Conservation (phyloP, 2,329 filamentous ascomycete species). For the Fusarium verticillioides region DNA sequence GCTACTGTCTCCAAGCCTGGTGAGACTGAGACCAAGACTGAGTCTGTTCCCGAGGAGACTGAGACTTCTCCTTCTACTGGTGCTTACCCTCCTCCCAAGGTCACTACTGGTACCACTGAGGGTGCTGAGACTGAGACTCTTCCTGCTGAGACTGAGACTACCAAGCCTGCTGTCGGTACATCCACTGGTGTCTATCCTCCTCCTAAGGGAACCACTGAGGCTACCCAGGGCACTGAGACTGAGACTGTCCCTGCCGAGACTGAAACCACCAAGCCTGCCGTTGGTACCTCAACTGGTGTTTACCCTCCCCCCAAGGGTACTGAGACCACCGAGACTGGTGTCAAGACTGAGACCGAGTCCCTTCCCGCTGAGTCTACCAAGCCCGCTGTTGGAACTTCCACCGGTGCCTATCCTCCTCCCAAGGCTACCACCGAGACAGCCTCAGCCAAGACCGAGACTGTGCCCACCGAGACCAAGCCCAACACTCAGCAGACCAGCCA, state of each 20-base stretch:
- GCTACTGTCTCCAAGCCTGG: background rate
- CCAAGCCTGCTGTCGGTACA: background rate
- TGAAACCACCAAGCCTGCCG: background rate
- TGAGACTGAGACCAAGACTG: constrained; percentile 2
- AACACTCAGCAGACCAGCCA: constrained; percentile 6
- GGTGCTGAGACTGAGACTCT: background rate
- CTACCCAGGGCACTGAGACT: background rate
- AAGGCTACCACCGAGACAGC: background rate
- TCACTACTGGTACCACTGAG: background rate
- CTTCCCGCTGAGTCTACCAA: background rate
- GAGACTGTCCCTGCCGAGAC: background rate
- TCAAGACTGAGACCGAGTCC: background rate
- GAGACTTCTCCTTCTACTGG: background rate
- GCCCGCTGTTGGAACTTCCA: background rate
- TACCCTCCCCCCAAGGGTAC: background rate
- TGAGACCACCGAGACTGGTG: background rate
- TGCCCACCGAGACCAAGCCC: background rate
- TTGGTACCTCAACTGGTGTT: background rate
- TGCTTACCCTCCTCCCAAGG: constrained; percentile 3
- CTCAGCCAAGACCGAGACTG: background rate
- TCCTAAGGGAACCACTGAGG: background rate
- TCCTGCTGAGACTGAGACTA: background rate
- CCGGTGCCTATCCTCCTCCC: constrained; percentile 3
- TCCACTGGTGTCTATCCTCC: background rate
- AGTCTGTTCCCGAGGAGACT: background rate